Conservation (phyloP, 192 early-diverging fungal species). For the Dissophora globulifera region DNA sequence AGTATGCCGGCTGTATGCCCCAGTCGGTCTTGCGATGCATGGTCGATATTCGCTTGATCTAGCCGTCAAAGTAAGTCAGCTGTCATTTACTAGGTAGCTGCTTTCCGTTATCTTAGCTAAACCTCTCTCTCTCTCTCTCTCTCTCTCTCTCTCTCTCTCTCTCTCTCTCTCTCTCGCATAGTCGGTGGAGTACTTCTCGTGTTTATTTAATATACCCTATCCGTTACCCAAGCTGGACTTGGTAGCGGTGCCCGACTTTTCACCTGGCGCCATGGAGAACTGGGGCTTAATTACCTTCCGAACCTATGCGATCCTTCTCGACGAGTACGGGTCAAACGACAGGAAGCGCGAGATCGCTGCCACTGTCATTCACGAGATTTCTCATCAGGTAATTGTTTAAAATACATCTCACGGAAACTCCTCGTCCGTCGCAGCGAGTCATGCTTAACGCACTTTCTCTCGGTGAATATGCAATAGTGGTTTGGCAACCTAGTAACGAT, state of each 20-base stretch:
- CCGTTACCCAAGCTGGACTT: conserved; percentile 66
- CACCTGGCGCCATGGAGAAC: conserved; percentile 72
- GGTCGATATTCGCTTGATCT: conserved; percentile 49
- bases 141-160: neutral
- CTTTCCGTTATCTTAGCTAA: no score
- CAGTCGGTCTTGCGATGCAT: conserved; percentile 49
- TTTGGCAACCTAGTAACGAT: conserved; percentile 60
- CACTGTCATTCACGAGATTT: conserved; percentile 56
- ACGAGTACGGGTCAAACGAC: conserved; percentile 32
- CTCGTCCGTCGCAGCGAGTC: no score
- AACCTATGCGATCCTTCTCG: conserved; percentile 41
- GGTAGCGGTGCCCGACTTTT: conserved; percentile 71
- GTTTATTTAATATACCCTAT: conserved; percentile 58
- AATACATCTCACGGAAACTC: neutral
- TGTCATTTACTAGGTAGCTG: neutral
- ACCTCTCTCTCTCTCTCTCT: neutral
- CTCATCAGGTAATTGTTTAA: conserved; percentile 34
- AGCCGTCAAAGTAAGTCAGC: conserved; percentile 40
- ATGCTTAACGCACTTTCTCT: no score
- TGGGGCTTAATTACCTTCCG: conserved; percentile 59
- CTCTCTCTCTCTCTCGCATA: conserved; percentile 1
- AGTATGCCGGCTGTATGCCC: conserved; percentile 57
- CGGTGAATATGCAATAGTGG: conserved; percentile 50
- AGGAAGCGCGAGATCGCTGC: conserved; percentile 48
- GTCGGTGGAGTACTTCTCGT: conserved; percentile 51